Base-by-base conservation (phyloP, 345 rosid genomes). In the Kandelia obovata region DNA sequence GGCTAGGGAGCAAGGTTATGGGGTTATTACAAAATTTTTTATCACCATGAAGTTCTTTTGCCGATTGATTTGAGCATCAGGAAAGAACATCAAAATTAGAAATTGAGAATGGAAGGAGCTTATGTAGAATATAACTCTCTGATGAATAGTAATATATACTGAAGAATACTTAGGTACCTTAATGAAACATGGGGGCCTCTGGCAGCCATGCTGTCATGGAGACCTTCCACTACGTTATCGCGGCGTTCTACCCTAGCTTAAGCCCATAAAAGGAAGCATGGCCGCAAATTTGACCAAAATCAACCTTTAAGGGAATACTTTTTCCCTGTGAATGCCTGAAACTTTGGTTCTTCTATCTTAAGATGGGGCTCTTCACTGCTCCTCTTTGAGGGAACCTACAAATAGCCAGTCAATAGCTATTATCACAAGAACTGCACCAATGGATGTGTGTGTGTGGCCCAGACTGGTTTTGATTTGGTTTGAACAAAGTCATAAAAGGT, bases 241-340 rank as follows among this genome's bases (percentile, higher is more conserved):
- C 23, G 34, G 35, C 13, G 43, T 27, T 11, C 53, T 23, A 6
- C 11, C 43, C 62, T 35, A 39, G 15, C 63, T 58, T 39, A 26
- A 26, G 59, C 11, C 9, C 5, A 32, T 11, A 27, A 39, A 67
- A 35, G 2, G 21, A 47, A 34, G 32, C 16, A 32, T 31, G 23
- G 56, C 60, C 0, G 35, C 25, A 7, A 19, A 39, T 61, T 60
- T 20, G 34, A 11, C 15, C n/a, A 37, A 52, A 9, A 26, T 81
- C 75, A 82, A 47, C 72, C 78, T 65, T 71, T 84, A 53, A 88
- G 66, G 27, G 86, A 82, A 71, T 87, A 87, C 64, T 85, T 89
- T 74, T 85, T 87, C 78, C 96, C 90, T 1, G 85, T 78, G 74
- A 89, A 87, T 21, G 86, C 88, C 61, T 85, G 79, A 70, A 86